Percentiles rank a stretch among this genome's conserved stretches.
Conservation (phyloP, 2,329 filamentous ascomycete species). For the Xylaria sp. region DNA sequence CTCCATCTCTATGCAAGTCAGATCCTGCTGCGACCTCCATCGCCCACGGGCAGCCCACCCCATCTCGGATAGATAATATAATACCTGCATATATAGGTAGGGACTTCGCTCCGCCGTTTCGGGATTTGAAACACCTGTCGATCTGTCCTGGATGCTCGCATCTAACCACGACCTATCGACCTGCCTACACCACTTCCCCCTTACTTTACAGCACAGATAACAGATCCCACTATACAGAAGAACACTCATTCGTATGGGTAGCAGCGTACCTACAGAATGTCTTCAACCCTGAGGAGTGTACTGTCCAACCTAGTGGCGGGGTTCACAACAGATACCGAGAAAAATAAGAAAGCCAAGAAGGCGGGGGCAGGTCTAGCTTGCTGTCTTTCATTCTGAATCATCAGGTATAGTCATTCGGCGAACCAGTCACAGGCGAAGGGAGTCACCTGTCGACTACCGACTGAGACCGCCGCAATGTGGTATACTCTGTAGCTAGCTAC, state of each 20-base stretch:
- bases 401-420: slow-evolving; percentile 22
- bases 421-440: slow-evolving; percentile 15
- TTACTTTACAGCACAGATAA: background rate
- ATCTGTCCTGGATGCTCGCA: slow-evolving; percentile 3
- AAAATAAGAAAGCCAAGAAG: slow-evolving; percentile 23
- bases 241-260: background rate
- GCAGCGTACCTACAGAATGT: background rate
- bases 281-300: background rate
- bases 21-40: slow-evolving; percentile 18
- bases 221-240: slow-evolving; percentile 1
- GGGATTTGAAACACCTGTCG: slow-evolving; percentile 32
- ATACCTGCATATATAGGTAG: slow-evolving; percentile 33
- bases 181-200: slow-evolving; percentile 2
- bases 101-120: slow-evolving; percentile 35
- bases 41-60: background rate
- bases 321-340: background rate
- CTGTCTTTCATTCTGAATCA: slow-evolving; percentile 22
- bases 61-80: slow-evolving; percentile 3
- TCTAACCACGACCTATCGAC: background rate
- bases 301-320: background rate
- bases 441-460: slow-evolving; percentile 16
- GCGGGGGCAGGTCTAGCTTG: slow-evolving; percentile 2
- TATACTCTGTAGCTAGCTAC: background rate
- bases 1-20: slow-evolving; percentile 29
- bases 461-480: background rate